These are phyloP conservation scores for Pseudogymnoascus pannorum DNA, from an alignment of 2,329 filamentous ascomycete genomes.

Conservation along the genomic window DNA sequence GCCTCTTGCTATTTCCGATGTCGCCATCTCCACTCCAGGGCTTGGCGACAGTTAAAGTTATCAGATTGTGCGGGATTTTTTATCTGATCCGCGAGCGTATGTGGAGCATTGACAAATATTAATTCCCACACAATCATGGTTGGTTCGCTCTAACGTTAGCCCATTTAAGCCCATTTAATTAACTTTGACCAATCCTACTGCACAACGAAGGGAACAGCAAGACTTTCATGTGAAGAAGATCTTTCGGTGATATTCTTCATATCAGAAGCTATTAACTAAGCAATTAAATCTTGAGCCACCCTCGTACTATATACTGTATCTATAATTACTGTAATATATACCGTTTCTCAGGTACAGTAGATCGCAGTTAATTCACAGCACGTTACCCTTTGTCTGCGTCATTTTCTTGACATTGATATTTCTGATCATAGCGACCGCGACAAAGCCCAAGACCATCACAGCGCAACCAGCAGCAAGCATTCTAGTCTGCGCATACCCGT, in stretches of 20 bases:
- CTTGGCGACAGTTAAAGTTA: conserved; percentile 3
- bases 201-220: not conserved
- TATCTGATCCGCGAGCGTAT: not conserved
- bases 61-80: conserved; percentile 7
- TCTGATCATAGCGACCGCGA: conserved; percentile 37
- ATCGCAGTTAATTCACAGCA: conserved; percentile 14
- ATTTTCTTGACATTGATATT: conserved; percentile 39
- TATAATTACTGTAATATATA: not conserved
- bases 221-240: not conserved
- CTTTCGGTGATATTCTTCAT: not conserved
- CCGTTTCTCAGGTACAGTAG: not conserved
- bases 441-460: conserved; percentile 36
- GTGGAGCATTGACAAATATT: not conserved
- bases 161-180: not conserved
- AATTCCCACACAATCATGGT: not conserved
- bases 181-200: not conserved
- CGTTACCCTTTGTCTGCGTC: conserved; percentile 37
- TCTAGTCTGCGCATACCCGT: conserved; percentile 42
- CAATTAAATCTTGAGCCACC: not conserved
- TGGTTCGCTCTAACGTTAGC: not conserved
- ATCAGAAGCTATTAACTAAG: not conserved
- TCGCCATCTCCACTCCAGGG: not conserved
- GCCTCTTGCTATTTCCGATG: not conserved
- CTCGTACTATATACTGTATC: not conserved
- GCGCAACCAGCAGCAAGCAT: conserved; percentile 45